Percentiles rank a stretch among this genome's conserved stretches.
Evolutionary conservation across 805 yeast genomes (phyloP).

Genomic region (Starmerella khaoyaiensis): DNA sequence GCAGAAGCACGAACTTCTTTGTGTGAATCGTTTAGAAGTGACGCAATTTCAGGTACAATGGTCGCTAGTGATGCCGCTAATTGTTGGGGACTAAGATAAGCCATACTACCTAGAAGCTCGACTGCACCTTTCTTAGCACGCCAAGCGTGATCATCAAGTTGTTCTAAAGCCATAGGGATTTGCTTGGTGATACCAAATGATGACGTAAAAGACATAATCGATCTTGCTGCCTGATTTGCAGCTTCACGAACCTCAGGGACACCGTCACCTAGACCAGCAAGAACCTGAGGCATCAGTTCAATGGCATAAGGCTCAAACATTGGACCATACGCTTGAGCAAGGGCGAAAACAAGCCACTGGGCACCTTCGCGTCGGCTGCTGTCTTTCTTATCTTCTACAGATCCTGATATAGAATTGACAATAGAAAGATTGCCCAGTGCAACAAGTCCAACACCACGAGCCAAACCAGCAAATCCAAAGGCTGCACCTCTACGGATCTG

Average conservation of each 20-base stretch:
- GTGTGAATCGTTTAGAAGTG: constrained; percentile 86
- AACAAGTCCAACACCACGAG: constrained; percentile 76
- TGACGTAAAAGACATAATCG: constrained; percentile 81
- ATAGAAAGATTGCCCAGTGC: constrained; percentile 65
- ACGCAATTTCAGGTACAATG: constrained; percentile 92
- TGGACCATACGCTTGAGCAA: constrained; percentile 62
- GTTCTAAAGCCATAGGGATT: constrained; percentile 79
- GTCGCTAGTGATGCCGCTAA: constrained; percentile 76
- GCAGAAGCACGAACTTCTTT: constrained; percentile 96
- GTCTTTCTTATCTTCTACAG: constrained; percentile 76
- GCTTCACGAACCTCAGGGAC: constrained; percentile 79
- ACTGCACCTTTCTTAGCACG: constrained; percentile 94
- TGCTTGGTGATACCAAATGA: constrained; percentile 81
- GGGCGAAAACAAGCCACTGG: constrained; percentile 69
- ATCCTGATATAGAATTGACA: constrained; percentile 60
- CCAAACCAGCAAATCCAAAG: constrained; percentile 88
- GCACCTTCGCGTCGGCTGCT: constrained; percentile 72
- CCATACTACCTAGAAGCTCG: constrained; percentile 93
- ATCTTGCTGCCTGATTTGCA: constrained; percentile 72
- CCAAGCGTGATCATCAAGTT: constrained; percentile 85
- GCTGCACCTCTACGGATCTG: constrained; percentile 77
- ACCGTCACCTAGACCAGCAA: constrained; percentile 74
- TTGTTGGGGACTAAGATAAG: constrained; percentile 89
- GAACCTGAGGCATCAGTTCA: constrained; percentile 69
- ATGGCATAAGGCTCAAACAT: constrained; percentile 89